Conservation (phyloP, 2,329 filamentous ascomycete species). For the Sporothrix schenckii region DNA sequence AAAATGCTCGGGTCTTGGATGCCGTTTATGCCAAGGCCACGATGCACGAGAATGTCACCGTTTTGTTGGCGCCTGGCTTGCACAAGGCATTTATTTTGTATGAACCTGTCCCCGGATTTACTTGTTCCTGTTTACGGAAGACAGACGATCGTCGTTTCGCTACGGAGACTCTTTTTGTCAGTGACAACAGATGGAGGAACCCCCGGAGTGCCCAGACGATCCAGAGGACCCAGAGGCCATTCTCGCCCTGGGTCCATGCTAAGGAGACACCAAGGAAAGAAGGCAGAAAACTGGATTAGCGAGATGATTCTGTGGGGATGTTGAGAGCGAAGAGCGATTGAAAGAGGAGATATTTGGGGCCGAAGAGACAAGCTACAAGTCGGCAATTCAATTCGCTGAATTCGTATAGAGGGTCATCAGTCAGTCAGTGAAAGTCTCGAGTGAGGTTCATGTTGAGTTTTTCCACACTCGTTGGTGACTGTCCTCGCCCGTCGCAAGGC, state of each 20-base stretch:
- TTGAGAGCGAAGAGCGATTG: background rate
- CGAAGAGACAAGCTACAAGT: background rate
- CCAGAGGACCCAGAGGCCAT: background rate
- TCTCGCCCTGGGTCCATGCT: background rate
- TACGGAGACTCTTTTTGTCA: background rate
- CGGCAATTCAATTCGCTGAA: no score
- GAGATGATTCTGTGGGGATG: background rate
- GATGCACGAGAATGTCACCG: background rate
- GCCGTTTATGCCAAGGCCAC: background rate
- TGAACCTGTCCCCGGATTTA: conserved; percentile 6
- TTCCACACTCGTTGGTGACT: background rate
- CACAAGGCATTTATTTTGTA: background rate
- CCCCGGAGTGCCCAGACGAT: background rate
- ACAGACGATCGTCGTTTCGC: conserved; percentile 18
- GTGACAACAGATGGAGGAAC: background rate
- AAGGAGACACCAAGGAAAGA: background rate
- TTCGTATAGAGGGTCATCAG: no score
- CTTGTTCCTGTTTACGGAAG: conserved; percentile 3
- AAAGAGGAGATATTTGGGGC: background rate
- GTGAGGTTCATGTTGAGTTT: no score
- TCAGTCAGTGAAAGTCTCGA: no score
- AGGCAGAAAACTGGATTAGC: background rate
- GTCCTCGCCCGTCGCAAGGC: background rate
- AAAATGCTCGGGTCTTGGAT: background rate
- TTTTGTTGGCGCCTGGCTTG: background rate